Conservation (phyloP, 164 flowering plant species). For the Macadamia integrifolia region DNA sequence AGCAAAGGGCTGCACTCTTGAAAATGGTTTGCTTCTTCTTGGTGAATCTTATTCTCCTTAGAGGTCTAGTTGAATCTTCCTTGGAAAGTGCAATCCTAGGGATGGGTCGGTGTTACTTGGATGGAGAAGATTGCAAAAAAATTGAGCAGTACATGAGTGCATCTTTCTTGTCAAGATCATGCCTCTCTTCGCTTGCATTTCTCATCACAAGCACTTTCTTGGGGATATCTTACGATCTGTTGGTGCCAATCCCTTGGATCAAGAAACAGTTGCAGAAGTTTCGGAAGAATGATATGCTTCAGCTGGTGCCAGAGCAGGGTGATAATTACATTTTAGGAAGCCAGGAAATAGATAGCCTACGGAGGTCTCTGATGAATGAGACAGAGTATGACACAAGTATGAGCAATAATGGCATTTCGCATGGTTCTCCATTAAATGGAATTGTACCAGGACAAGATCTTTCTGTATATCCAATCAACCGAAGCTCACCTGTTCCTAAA, state of each 20-base stretch:
- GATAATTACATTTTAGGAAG: constrained; percentile 68
- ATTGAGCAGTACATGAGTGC: constrained; percentile 94
- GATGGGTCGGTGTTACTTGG: constrained; percentile 97
- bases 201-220: constrained; percentile 91
- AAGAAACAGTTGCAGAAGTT: constrained; percentile 76
- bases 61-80: constrained; percentile 88
- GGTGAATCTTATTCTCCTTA: constrained; percentile 83
- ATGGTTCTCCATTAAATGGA: constrained; percentile 24
- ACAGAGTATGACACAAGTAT: constrained; percentile 23
- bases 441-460: constrained; percentile 70
- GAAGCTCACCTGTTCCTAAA: constrained; percentile 79
- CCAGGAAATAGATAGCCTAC: constrained; percentile 45
- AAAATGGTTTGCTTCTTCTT: constrained; percentile 98
- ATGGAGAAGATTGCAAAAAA: constrained; percentile 96
- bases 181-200: constrained; percentile 93
- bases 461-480: constrained; percentile 73
- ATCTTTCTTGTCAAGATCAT: constrained; percentile 85
- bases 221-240: constrained; percentile 88
- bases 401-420: constrained; percentile 17
- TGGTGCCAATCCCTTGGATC: constrained; percentile 99
- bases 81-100: constrained; percentile 63
- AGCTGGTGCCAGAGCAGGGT: constrained; percentile 84
- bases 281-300: constrained; percentile 95
- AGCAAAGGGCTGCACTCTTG: constrained; percentile 92
- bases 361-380: constrained; percentile 62